Conservation (phyloP, 306 rosid genomes). For the Heteromeles arbutifolia region DNA sequence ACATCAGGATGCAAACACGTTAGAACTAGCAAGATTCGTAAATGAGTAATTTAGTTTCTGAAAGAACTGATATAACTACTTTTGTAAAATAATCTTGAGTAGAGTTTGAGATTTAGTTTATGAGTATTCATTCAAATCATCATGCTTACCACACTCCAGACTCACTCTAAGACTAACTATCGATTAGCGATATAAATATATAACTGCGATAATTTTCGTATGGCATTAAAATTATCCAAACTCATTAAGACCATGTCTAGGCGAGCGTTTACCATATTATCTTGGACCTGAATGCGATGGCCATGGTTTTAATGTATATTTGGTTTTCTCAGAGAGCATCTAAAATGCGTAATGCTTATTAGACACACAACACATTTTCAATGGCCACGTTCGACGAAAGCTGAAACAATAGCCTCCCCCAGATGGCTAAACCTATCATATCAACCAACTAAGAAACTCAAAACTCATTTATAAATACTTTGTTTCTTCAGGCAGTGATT, state of each 20-base stretch:
- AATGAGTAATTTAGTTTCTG: not conserved
- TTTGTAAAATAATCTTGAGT: not conserved
- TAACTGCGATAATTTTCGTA: not conserved
- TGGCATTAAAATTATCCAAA: not conserved
- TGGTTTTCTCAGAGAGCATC: not conserved
- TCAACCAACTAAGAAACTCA: not conserved
- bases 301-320: not conserved
- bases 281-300: not conserved
- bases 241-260: not conserved
- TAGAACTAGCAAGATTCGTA: not conserved
- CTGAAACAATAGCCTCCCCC: not conserved
- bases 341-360: not conserved
- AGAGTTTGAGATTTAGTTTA: not conserved
- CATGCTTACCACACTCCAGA: not conserved
- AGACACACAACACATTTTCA: not conserved
- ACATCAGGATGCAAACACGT: not conserved
- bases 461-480: not conserved
- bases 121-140: not conserved
- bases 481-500: conserved; percentile 2
- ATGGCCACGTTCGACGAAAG: not conserved
- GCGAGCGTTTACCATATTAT: not conserved
- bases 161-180: not conserved
- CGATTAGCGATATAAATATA: not conserved
- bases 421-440: not conserved
- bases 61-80: not conserved